These are phyloP conservation scores for Grosmannia huntii DNA, from an alignment of 2,329 filamentous ascomycete genomes.

Conservation along the genomic window DNA sequence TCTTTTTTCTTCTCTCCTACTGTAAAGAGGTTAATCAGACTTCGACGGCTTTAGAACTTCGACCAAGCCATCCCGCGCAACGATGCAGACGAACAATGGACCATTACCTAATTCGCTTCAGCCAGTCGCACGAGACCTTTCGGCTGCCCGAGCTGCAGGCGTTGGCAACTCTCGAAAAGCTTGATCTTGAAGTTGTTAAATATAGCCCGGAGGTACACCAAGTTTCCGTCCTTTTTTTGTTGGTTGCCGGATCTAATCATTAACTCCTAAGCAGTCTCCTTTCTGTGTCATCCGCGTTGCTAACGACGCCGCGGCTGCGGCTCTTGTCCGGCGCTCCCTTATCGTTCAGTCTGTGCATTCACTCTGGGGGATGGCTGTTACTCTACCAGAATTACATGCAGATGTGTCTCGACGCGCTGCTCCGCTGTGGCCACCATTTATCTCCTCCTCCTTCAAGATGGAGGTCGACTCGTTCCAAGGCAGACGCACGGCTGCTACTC, in stretches of 20 bases:
- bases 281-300: constrained; percentile 67
- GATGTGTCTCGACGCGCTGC: constrained; percentile 46
- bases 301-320: constrained; percentile 49
- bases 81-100: neutral
- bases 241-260: neutral
- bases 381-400: constrained; percentile 55
- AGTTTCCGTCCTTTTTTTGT: constrained; percentile 19
- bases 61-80: neutral
- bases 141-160: constrained; percentile 73
- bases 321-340: constrained; percentile 63
- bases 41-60: neutral
- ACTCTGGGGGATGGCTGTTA: constrained; percentile 66
- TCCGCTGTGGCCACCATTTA: constrained; percentile 55
- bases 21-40: neutral
- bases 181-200: constrained; percentile 58
- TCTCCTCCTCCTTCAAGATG: constrained; percentile 64
- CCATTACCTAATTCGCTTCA: constrained; percentile 71
- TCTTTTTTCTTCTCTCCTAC: neutral
- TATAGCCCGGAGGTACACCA: constrained; percentile 56
- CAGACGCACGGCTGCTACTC: constrained; percentile 48
- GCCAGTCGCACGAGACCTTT: constrained; percentile 85
- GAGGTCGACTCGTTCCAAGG: constrained; percentile 71
- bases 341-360: constrained; percentile 76
- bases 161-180: constrained; percentile 54
- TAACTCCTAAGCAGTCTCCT: constrained; percentile 44